Percentiles rank a stretch among this genome's conserved stretches.
Conservation (phyloP, 2,329 filamentous ascomycete species). For the Xylariaceae sp. region DNA sequence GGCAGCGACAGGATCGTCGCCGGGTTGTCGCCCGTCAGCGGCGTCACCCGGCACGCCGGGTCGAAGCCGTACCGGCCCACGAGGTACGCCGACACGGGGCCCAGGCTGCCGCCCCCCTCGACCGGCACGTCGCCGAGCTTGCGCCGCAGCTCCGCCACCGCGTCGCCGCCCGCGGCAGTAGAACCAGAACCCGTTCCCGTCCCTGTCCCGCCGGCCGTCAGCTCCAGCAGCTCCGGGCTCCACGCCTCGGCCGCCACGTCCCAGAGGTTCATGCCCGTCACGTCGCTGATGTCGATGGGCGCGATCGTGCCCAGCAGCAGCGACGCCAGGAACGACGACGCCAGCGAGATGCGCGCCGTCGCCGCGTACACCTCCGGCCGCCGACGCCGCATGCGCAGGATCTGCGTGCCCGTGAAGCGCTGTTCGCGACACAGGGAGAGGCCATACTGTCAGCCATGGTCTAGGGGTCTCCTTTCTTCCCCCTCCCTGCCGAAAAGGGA, state of each 20-base stretch:
- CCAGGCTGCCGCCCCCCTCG: slow-evolving; percentile 75
- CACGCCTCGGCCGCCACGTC: slow-evolving; percentile 70
- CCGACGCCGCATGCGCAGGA: slow-evolving; percentile 75
- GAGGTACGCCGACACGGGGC: slow-evolving; percentile 72
- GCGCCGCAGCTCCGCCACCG: slow-evolving; percentile 55
- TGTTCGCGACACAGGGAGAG: no score
- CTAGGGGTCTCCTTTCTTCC: no score
- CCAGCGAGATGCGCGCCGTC: slow-evolving; percentile 81
- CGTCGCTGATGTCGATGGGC: slow-evolving; percentile 88
- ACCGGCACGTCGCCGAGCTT: slow-evolving; percentile 76
- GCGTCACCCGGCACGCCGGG: slow-evolving; percentile 64
- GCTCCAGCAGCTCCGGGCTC: slow-evolving; percentile 65
- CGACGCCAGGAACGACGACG: slow-evolving; percentile 91
- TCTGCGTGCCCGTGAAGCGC: slow-evolving; percentile 97
- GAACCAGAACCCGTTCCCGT: no score
- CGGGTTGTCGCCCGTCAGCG: slow-evolving; percentile 94
- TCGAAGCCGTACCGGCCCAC: slow-evolving; percentile 70
- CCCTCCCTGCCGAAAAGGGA: no score
- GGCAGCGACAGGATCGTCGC: slow-evolving; percentile 89
- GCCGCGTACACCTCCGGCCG: slow-evolving; percentile 73
- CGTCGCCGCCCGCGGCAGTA: slow-evolving; percentile 43
- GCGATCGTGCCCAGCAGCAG: slow-evolving; percentile 79
- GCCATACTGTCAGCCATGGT: slow-evolving; percentile 8
- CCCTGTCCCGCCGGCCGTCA: slow-evolving; percentile 64
- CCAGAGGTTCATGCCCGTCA: slow-evolving; percentile 96